phyloP scores from a whole-genome alignment of 257 asterid species.

The Mitragyna speciosa region DNA sequence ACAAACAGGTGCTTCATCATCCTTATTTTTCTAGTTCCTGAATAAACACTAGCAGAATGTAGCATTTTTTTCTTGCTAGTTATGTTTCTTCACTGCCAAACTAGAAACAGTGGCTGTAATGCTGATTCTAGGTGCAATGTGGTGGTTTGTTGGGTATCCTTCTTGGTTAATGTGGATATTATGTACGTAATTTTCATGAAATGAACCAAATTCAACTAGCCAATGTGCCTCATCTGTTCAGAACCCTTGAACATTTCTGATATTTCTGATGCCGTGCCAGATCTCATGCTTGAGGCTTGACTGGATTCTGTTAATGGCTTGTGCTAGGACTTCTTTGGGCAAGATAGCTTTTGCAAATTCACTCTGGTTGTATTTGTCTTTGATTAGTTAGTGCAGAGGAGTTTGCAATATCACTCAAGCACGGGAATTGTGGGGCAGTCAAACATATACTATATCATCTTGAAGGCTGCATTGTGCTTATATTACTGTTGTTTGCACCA shows the following conservation, averaged over 20 bases:
- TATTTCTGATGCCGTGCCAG: not conserved
- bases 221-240: not conserved
- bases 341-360: not conserved
- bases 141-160: not conserved
- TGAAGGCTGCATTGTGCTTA: not conserved
- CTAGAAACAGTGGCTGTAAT: not conserved
- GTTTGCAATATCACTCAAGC: not conserved
- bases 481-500: not conserved
- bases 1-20: slow-evolving; percentile 38
- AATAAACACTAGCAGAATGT: not conserved
- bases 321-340: not conserved
- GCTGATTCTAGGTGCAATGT: not conserved
- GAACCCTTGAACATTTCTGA: not conserved
- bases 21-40: not conserved
- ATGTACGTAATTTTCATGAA: not conserved
- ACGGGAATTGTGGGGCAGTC: not conserved
- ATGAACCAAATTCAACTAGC: not conserved
- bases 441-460: not conserved
- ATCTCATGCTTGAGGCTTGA: not conserved
- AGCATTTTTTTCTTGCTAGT: not conserved
- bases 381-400: not conserved
- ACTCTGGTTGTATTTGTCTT: not conserved
- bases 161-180: not conserved
- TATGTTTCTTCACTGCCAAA: no score
- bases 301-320: no score